Base-by-base conservation (phyloP, 2,329 filamentous ascomycete genomes). In the Exophiala sideris region DNA sequence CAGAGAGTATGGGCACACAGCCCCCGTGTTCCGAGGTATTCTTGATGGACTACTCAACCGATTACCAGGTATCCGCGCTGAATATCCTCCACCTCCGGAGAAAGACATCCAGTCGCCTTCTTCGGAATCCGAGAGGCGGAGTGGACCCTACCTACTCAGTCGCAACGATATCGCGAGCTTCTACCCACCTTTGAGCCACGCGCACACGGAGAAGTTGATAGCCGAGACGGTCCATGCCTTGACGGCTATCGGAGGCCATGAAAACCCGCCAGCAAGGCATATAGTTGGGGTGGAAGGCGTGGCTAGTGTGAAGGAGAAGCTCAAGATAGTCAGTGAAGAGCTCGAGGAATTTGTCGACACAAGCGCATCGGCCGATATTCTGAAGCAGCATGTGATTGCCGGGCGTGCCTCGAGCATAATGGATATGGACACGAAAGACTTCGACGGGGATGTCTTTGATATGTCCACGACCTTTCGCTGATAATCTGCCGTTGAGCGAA, bases 301-400 rank as follows among this genome's bases (percentile, higher is more conserved):
- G 10, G 80, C 84, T 5, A 88, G 88, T 38, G 92, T 97, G 36
- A 95, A 92, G 70, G 94, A 97, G 73, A 97, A 97, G 73, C 76
- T 99, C 52, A 96, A 95, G 75, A 96, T 91, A 1, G 89, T 96
- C 2, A 95, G 90, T 59, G 91, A 97, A 69, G 94, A 97, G 74
- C 75, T 97, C 52, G 94, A 97, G 70, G 94, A 97, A 63, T 97
- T 97, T 71, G 87, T 96, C 24, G 90, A 95, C 64, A 87, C 91
- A 21, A 96, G 91, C 65, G 79, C 87, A 61, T 86, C 89, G 0
- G 91, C 94, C 12, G 91, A 96, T 36, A 62, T 62, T n/a, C 42
- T 41, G 3, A 54, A 50, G 38, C 54, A 52, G 12, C 50, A 50
- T 10, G 16, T 29, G 6, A 42, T 51, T 29, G 52, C 34, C 32